A percentile compares a stretch with the other conserved stretches of the same genome.
Evolutionary conservation across 2,329 filamentous ascomycete genomes (phyloP).

Genomic region (Dryadomyces quercus-mongolicae): DNA sequence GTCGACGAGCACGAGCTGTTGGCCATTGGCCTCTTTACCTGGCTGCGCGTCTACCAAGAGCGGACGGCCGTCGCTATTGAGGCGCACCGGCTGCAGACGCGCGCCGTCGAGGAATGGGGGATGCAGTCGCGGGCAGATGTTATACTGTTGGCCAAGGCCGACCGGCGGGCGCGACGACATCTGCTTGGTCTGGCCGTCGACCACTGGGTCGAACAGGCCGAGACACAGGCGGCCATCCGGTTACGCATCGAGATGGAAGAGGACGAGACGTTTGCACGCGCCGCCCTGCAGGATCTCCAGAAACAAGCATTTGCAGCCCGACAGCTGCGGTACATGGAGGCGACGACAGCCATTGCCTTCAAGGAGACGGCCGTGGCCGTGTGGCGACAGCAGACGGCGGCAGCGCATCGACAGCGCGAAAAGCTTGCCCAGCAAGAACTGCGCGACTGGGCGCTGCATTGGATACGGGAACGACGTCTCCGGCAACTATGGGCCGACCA

Average conservation of each 20-base stretch:
- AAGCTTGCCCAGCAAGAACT: conserved; percentile 1
- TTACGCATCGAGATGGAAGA: conserved; percentile 8
- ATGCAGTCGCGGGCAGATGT: neutral
- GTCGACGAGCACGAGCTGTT: conserved; percentile 18
- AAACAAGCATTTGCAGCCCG: conserved; percentile 1
- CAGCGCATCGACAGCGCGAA: neutral
- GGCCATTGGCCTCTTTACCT: conserved; percentile 17
- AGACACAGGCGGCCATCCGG: neutral
- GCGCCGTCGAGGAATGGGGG: neutral
- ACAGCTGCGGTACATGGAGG: conserved; percentile 4
- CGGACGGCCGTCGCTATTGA: conserved; percentile 13
- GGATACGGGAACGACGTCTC: conserved; percentile 17
- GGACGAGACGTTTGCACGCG: neutral
- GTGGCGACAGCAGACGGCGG: neutral
- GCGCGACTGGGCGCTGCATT: conserved; percentile 13
- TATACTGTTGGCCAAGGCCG: neutral
- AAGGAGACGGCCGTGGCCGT: neutral
- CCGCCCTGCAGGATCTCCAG: conserved; percentile 10
- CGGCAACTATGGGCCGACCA: conserved; percentile 11
- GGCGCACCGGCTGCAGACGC: conserved; percentile 1
- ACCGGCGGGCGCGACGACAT: neutral
- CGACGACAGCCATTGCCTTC: neutral
- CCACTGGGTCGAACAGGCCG: conserved; percentile 7
- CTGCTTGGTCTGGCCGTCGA: neutral
- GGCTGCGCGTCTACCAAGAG: conserved; percentile 18